These are phyloP conservation scores for Fusarium beomiforme DNA, from an alignment of 2,329 filamentous ascomycete species.

Conservation along the genomic window DNA sequence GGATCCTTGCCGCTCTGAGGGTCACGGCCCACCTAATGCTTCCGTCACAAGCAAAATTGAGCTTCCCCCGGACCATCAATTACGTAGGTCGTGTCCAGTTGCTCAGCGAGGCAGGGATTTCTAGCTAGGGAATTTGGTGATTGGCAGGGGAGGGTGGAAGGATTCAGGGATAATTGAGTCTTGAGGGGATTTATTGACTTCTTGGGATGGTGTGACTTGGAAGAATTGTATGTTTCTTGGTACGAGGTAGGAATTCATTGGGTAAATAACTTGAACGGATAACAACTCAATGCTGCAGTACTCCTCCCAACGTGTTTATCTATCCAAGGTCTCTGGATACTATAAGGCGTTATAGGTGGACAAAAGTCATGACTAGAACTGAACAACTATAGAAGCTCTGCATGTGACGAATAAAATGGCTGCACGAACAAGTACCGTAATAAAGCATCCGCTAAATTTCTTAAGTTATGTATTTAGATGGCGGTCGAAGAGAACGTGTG, in stretches of 20 bases:
- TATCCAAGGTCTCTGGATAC: no score
- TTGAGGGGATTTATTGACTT: slow-evolving; percentile 6
- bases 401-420: slow-evolving; percentile 16
- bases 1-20: slow-evolving; percentile 17
- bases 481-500: background rate
- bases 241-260: background rate
- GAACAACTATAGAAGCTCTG: background rate
- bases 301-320: background rate
- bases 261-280: background rate
- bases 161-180: background rate
- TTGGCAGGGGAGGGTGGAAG: slow-evolving; percentile 3
- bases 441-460: background rate
- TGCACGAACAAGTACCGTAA: slow-evolving; percentile 35
- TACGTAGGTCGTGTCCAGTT: slow-evolving; percentile 34
- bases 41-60: slow-evolving; percentile 26
- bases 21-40: slow-evolving; percentile 7
- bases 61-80: slow-evolving; percentile 37
- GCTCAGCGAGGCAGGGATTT: slow-evolving; percentile 38
- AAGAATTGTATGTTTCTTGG: background rate
- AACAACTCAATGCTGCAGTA: background rate
- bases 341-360: background rate
- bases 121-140: slow-evolving; percentile 10
- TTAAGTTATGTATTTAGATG: background rate
- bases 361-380: background rate
- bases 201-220: slow-evolving; percentile 21